phyloP scores from a whole-genome alignment of 345 rosid genomes.

The Salix caprea region DNA sequence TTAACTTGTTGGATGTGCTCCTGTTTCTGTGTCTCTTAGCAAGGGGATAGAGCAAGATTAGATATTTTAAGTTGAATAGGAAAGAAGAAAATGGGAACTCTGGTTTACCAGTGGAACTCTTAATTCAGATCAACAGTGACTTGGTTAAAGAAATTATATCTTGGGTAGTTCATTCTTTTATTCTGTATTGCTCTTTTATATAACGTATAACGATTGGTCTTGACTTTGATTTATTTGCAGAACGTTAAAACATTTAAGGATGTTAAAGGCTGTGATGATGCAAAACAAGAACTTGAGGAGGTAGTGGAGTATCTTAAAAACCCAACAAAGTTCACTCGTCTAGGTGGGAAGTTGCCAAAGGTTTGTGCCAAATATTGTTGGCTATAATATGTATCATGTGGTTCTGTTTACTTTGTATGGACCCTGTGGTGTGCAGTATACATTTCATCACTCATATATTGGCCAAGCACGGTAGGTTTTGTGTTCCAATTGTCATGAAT shows the following conservation, averaged over 20 bases:
- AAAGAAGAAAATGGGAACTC: not conserved
- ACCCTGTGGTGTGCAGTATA: not conserved
- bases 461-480: not conserved
- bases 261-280: constrained; percentile 99
- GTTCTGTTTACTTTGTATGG: not conserved
- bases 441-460: not conserved
- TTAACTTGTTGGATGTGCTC: not conserved
- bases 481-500: not conserved
- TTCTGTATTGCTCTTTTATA: not conserved
- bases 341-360: constrained; percentile 98
- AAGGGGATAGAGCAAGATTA: not conserved
- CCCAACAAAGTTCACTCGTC: constrained; percentile 94
- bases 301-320: constrained; percentile 94
- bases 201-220: not conserved
- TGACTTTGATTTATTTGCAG: constrained; percentile 45
- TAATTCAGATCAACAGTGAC: not conserved
- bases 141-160: not conserved
- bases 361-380: constrained; percentile 36
- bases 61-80: not conserved
- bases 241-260: constrained; percentile 98
- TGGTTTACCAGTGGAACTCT: not conserved
- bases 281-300: constrained; percentile 98
- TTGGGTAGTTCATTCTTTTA: not conserved
- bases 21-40: not conserved
- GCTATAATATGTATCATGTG: not conserved